phyloP scores from a whole-genome alignment of 345 rosid genomes.

The Lagerstroemia speciosa region DNA sequence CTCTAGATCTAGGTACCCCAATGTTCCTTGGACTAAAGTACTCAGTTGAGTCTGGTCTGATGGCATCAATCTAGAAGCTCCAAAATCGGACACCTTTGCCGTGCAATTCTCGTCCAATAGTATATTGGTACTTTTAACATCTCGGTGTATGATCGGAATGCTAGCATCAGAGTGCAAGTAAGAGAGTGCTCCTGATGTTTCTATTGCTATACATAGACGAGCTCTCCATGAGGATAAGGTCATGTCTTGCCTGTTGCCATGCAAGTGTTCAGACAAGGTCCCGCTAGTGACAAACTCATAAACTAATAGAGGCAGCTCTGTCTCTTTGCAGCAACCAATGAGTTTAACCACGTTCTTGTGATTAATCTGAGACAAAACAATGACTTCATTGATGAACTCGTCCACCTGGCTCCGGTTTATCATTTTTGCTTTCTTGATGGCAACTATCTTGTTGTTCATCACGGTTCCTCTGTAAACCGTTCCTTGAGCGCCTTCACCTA shows the following conservation, averaged over 20 bases:
- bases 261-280: constrained; percentile 32
- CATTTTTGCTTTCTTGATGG: constrained; percentile 38
- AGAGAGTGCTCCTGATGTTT: constrained; percentile 20
- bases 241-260: constrained; percentile 12
- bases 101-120: constrained; percentile 27
- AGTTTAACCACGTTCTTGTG: constrained; percentile 39
- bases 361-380: constrained; percentile 35
- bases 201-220: constrained; percentile 24
- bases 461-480: constrained; percentile 40
- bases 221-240: no score
- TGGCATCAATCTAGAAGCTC: constrained; percentile 33
- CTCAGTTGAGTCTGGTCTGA: constrained; percentile 34
- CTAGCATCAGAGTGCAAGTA: constrained; percentile 31
- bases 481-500: constrained; percentile 37
- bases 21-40: constrained; percentile 40
- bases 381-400: constrained; percentile 41
- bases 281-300: constrained; percentile 34
- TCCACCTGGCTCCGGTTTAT: constrained; percentile 31
- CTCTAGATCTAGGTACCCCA: constrained; percentile 43
- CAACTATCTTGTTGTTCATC: constrained; percentile 20
- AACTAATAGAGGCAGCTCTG: constrained; percentile 33
- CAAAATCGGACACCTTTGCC: constrained; percentile 44
- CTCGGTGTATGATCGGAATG: constrained; percentile 22
- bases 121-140: constrained; percentile 36
- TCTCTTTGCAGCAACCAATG: constrained; percentile 44